Base-by-base conservation (phyloP, 495 filamentous ascomycete species). In the Aspergillus asperescens region DNA sequence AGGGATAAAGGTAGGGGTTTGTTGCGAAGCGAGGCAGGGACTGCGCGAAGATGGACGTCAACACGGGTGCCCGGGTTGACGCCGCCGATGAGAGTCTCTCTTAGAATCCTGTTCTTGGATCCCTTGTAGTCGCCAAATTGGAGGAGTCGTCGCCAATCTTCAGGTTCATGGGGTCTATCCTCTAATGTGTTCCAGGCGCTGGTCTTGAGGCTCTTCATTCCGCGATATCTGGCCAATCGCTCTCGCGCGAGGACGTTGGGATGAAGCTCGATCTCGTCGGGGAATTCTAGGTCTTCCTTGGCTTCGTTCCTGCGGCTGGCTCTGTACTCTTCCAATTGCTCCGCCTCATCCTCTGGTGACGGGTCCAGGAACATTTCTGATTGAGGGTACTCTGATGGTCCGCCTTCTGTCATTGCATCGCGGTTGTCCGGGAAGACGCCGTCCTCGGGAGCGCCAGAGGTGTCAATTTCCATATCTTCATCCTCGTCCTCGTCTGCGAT, bases 231-330 rank as follows among this genome's bases (percentile, higher is more conserved):
- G 12, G 86, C 80, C 40, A 97, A 72, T 3, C 93, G 79, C 68
- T 98, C 93, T 35, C 89, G 74, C 3, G 91, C 93, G 34, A 88
- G 75, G 1, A 91, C 89, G 44, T 91, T 83, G 0, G 94, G 93
- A 57, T 86, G 88, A 35, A 98, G 77, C 66, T 98, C 93, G 59
- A 97, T 91, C 67, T 98, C 93, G 54, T 98, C 93, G 4, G 93
- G 93, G 71, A 97, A 98, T 59, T 96, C 92, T 15, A 86, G 78
- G 63, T 98, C 91, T 19, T 97, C 91, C 47, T 88, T 76, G 18
- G 83, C 89, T 58, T 96, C 90, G 20, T 79, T 82, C 24, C 80
- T 77, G 50, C 90, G 88, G 46, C 80, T 84, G 24, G 78, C 74
- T 10, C 93, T 81, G 67, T 90, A 98, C 23, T 83, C 87, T 22